Evolutionary conservation across 805 yeast genomes (phyloP).

Genomic region (Maudiozyma bulderi): DNA sequence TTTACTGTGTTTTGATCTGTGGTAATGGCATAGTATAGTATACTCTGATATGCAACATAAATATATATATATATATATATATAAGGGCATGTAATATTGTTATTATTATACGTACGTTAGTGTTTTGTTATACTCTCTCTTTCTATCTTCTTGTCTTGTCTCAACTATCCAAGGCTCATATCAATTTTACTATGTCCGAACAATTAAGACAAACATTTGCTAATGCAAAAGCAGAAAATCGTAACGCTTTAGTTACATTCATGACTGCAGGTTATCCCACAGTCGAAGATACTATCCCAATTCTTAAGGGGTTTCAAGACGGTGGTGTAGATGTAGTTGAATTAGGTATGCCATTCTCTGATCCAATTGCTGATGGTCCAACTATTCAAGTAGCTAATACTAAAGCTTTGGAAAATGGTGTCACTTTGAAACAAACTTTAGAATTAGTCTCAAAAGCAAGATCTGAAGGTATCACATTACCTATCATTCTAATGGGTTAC

Average conservation of each 20-base stretch:
- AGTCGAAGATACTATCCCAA: slow-evolving; percentile 77
- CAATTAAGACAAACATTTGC: slow-evolving; percentile 43
- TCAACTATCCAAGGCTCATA: neutral
- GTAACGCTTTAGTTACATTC: slow-evolving; percentile 85
- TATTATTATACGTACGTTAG: too few relatives aligned
- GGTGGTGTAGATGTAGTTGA: slow-evolving; percentile 96
- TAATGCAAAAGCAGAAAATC: slow-evolving; percentile 50
- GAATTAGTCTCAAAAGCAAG: slow-evolving; percentile 72
- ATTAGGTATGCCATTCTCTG: slow-evolving; percentile 92
- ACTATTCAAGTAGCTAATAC: slow-evolving; percentile 86
- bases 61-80: too few relatives aligned
- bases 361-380: slow-evolving; percentile 98
- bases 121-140: neutral
- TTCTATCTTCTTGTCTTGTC: neutral
- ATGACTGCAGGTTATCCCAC: slow-evolving; percentile 93
- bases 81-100: too few relatives aligned
- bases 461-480: slow-evolving; percentile 72
- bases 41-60: too few relatives aligned
- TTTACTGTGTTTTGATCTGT: too few relatives aligned
- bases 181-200: slow-evolving; percentile 21
- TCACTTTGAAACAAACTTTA: slow-evolving; percentile 58
- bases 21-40: too few relatives aligned
- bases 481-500: slow-evolving; percentile 93
- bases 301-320: slow-evolving; percentile 77
- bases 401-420: slow-evolving; percentile 73